Evolutionary conservation across 2,329 filamentous ascomycete species (phyloP), one percentile per base, ranked within the genome.

Genomic region (Fulvia fulva): DNA sequence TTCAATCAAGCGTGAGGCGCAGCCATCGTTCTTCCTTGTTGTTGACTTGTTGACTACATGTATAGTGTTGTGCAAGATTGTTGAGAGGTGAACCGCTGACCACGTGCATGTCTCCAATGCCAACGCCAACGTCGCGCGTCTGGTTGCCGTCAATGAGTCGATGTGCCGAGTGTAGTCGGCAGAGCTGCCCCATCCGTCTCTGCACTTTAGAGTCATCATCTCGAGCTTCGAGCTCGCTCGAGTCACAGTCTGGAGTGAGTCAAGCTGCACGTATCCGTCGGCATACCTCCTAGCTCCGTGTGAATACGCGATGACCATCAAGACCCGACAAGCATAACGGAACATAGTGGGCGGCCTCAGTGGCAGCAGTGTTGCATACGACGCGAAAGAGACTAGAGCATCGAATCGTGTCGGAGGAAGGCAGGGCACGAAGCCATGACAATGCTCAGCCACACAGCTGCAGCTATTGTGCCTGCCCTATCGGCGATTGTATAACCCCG

Each of bases 1-100:
- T n/a, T 23, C 43, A 32, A 46, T 46, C 34, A 44, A 22, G 12
- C 46, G 52, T 54, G 52, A 54, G 52, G 52, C 52, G 52, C 41
- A 30, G 34, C 52, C 37, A 46, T 54, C 22, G 26, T 19, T 54
- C 22, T 46, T 34, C 52, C 43, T n/a, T 22, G 43, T n/a, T n/a
- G n/a, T n/a, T n/a, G n/a, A n/a, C n/a, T n/a, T n/a, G n/a, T n/a
- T n/a, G n/a, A n/a, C n/a, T n/a, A n/a, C n/a, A n/a, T n/a, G n/a
- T n/a, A n/a, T n/a, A n/a, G n/a, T n/a, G n/a, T n/a, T n/a, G n/a
- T n/a, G n/a, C n/a, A n/a, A n/a, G n/a, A n/a, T n/a, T n/a, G n/a
- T n/a, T n/a, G n/a, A n/a, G n/a, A n/a, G n/a, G n/a, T n/a, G n/a
- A n/a, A n/a, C n/a, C n/a, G 26, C n/a, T 26, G 5, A 11, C 26